A percentile compares a stretch with the other conserved stretches of the same genome.
These are phyloP conservation scores for Xylaria acuta DNA, from an alignment of 495 filamentous ascomycete species.

Conservation along the genomic window DNA sequence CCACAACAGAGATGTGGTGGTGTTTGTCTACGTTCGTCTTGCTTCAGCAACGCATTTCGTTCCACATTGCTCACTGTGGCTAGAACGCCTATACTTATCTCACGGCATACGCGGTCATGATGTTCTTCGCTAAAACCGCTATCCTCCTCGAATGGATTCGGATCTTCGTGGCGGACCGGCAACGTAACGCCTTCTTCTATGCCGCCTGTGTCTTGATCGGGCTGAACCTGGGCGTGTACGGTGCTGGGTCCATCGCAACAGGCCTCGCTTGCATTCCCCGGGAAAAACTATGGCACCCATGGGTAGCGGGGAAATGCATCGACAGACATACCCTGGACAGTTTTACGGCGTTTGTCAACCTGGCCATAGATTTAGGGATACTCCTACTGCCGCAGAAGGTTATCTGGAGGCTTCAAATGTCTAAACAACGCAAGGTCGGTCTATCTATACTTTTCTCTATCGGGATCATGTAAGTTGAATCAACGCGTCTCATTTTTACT, in stretches of 20 bases:
- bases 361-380: slow-evolving; percentile 40
- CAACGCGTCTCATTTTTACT: not conserved
- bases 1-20: slow-evolving; percentile 26
- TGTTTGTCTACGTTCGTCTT: slow-evolving; percentile 24
- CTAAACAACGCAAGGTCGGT: slow-evolving; percentile 31
- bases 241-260: slow-evolving; percentile 46
- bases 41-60: not conserved
- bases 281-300: slow-evolving; percentile 34
- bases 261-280: slow-evolving; percentile 52
- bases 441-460: slow-evolving; percentile 40
- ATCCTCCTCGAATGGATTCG: slow-evolving; percentile 48
- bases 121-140: slow-evolving; percentile 41
- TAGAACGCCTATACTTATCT: slow-evolving; percentile 27
- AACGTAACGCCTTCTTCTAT: slow-evolving; percentile 31
- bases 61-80: slow-evolving; percentile 24
- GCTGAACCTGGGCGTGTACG: slow-evolving; percentile 46
- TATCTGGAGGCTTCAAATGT: slow-evolving; percentile 39
- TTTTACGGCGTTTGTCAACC: slow-evolving; percentile 30
- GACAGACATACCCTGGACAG: slow-evolving; percentile 26
- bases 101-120: slow-evolving; percentile 29
- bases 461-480: slow-evolving; percentile 39
- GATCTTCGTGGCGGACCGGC: slow-evolving; percentile 36
- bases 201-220: slow-evolving; percentile 43
- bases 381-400: slow-evolving; percentile 40
- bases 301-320: slow-evolving; percentile 34